Evolutionary conservation across 768 basidiomycete genomes (phyloP).

Genomic region (Paxillus rubicundulus): DNA sequence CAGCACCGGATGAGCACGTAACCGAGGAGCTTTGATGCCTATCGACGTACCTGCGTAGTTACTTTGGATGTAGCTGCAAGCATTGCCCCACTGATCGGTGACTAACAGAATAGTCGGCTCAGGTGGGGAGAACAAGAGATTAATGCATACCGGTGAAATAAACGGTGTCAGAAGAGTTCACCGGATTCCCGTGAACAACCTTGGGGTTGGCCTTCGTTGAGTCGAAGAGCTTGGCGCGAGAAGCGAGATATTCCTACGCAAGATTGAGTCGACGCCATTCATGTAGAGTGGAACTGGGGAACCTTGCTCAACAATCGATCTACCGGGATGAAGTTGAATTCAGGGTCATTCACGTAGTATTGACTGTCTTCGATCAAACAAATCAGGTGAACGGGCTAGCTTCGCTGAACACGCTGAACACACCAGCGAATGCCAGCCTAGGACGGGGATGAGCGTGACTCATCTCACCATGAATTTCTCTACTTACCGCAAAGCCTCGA

Average conservation of each 20-base stretch:
- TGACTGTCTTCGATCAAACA: constrained; percentile 56
- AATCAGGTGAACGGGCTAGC: background rate
- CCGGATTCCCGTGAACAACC: constrained; percentile 75
- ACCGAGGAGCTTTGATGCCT: background rate
- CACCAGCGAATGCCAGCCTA: constrained; percentile 75
- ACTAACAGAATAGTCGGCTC: constrained; percentile 41
- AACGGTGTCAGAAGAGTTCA: constrained; percentile 88
- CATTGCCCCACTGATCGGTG: constrained; percentile 84
- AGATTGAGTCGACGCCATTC: background rate
- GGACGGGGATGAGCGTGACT: constrained; percentile 4
- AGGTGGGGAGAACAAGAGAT: background rate
- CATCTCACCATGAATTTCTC: background rate
- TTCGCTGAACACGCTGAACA: constrained; percentile 9
- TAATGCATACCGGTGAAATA: constrained; percentile 78
- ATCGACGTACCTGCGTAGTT: constrained; percentile 68
- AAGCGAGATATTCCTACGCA: constrained; percentile 73
- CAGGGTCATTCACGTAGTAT: constrained; percentile 92
- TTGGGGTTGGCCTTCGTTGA: constrained; percentile 59
- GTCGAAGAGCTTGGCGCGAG: constrained; percentile 79
- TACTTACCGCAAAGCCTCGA: constrained; percentile 78
- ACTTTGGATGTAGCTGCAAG: constrained; percentile 86
- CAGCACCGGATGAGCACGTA: constrained; percentile 2
- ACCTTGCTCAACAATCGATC: constrained; percentile 84
- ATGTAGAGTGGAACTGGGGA: background rate
- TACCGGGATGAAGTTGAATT: constrained; percentile 73